A percentile compares a stretch with the other conserved stretches of the same genome.
These are phyloP conservation scores for Teratosphaeria nubilosa DNA, from an alignment of 2,329 filamentous ascomycete genomes.

Conservation along the genomic window DNA sequence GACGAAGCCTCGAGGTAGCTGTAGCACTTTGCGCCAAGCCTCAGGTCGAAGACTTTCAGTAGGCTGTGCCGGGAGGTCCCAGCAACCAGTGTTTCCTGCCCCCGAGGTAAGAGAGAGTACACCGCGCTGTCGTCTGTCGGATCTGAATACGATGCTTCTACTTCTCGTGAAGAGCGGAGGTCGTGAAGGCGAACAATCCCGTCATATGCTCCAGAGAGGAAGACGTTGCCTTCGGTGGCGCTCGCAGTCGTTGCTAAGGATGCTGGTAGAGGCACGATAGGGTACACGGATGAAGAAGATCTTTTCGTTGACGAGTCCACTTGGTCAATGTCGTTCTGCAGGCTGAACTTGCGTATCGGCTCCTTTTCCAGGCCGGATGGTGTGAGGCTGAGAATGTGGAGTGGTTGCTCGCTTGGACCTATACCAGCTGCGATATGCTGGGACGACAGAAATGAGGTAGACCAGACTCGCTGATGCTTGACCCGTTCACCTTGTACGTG, in stretches of 20 bases:
- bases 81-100: conserved; percentile 46
- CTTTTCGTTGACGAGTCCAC: conserved; percentile 21
- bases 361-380: conserved; percentile 32
- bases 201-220: conserved; percentile 52
- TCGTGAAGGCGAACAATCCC: conserved; percentile 51
- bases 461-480: conserved; percentile 32
- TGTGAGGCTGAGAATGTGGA: conserved; percentile 42
- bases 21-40: conserved; percentile 32
- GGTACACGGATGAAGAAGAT: conserved; percentile 32
- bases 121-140: conserved; percentile 48
- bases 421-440: conserved; percentile 43
- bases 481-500: conserved; percentile 1
- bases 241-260: conserved; percentile 8
- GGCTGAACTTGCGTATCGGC: conserved; percentile 30
- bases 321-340: conserved; percentile 21
- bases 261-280: conserved; percentile 32
- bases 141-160: conserved; percentile 42
- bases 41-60: conserved; percentile 54
- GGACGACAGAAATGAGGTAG: conserved; percentile 43
- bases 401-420: conserved; percentile 32
- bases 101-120: conserved; percentile 48
- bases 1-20: conserved; percentile 16
- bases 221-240: conserved; percentile 38
- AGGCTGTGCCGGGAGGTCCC: conserved; percentile 48
- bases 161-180: conserved; percentile 41